phyloP scores from a whole-genome alignment of 75 land plant species.

The Isoetes taiwanensis region DNA sequence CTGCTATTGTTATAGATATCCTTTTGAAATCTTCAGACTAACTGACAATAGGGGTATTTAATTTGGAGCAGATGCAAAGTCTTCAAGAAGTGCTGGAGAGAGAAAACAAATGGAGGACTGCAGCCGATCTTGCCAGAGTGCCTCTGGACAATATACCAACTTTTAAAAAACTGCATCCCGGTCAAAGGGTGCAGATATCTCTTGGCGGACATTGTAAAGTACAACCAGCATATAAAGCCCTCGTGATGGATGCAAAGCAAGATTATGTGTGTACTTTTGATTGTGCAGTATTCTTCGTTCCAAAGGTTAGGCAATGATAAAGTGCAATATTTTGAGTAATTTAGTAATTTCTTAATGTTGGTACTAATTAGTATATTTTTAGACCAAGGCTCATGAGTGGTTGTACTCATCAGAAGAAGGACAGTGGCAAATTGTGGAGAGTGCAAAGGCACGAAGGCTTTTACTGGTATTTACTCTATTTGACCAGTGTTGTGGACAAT shows the following conservation, averaged over 20 bases:
- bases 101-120: constrained; percentile 38
- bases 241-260: constrained; percentile 61
- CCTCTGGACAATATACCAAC: constrained; percentile 44
- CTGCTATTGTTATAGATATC: not conserved
- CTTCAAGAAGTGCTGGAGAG: constrained; percentile 34
- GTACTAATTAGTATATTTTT: constrained; percentile 15
- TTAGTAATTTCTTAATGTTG: not conserved
- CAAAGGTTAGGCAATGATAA: constrained; percentile 37
- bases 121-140: constrained; percentile 28
- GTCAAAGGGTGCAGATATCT: constrained; percentile 34
- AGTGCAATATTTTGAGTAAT: not conserved
- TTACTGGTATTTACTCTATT: constrained; percentile 46
- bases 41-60: too few species aligned
- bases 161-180: constrained; percentile 35
- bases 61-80: constrained; percentile 43
- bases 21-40: too few species aligned
- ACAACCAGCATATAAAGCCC: constrained; percentile 39
- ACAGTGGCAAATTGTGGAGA: constrained; percentile 82
- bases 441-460: constrained; percentile 79
- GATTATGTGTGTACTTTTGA: constrained; percentile 27
- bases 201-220: constrained; percentile 44
- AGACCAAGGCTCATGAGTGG: constrained; percentile 87
- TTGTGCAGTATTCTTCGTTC: constrained; percentile 85
- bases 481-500: not conserved
- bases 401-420: constrained; percentile 95